Evolutionary conservation across 2,329 filamentous ascomycete genomes (phyloP).

Genomic region (Chrysoporthe cubensis): DNA sequence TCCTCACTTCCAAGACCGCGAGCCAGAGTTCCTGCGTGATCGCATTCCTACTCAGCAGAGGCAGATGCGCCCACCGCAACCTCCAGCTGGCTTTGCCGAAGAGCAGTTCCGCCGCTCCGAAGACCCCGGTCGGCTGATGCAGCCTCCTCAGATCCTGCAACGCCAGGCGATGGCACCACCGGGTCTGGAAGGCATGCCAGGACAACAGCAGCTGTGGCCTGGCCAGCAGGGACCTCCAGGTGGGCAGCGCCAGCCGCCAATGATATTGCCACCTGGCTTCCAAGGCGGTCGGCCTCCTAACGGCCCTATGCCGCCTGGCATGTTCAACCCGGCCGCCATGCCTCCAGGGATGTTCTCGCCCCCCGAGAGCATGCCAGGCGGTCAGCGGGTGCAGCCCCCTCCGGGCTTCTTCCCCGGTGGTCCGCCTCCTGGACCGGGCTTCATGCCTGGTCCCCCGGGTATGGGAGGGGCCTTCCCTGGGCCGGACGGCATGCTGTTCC

Average conservation of each 20-base stretch:
- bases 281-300: constrained; percentile 46
- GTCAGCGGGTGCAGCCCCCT: constrained; percentile 54
- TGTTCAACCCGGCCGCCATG: constrained; percentile 64
- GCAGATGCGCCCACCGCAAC: constrained; percentile 49
- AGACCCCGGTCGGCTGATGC: constrained; percentile 51
- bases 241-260: constrained; percentile 44
- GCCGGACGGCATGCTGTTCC: constrained; percentile 53
- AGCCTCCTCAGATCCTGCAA: constrained; percentile 68
- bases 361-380: constrained; percentile 54
- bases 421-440: constrained; percentile 44
- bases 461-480: constrained; percentile 60
- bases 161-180: constrained; percentile 50
- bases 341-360: constrained; percentile 52
- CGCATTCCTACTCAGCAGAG: constrained; percentile 38
- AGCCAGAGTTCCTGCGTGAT: constrained; percentile 51
- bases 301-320: constrained; percentile 57
- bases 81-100: constrained; percentile 56
- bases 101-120: constrained; percentile 56
- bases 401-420: constrained; percentile 60
- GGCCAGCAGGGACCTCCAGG: constrained; percentile 45
- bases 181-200: constrained; percentile 55
- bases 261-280: constrained; percentile 62
- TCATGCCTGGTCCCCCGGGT: constrained; percentile 55
- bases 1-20: constrained; percentile 52
- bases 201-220: constrained; percentile 60